Evolutionary conservation across 2,329 filamentous ascomycete species (phyloP).

Genomic region (Clarireedia hainanense): DNA sequence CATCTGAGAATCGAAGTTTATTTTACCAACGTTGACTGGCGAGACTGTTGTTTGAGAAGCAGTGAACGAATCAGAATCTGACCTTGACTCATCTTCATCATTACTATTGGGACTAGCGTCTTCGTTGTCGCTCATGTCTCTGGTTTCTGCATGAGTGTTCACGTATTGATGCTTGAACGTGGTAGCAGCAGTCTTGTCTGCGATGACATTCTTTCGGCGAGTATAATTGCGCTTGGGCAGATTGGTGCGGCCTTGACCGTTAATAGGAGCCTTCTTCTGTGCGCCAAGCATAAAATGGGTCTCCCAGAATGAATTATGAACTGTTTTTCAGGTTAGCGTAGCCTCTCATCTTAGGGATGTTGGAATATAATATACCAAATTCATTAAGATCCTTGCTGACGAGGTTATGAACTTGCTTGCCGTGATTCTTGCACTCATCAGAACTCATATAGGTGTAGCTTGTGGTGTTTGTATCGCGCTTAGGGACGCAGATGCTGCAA

Average conservation of each 20-base stretch:
- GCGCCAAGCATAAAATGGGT: neutral
- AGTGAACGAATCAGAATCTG: neutral
- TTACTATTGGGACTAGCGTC: neutral
- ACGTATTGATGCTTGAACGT: neutral
- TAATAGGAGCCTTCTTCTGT: neutral
- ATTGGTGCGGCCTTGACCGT: neutral
- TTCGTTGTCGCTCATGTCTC: neutral
- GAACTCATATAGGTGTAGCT: neutral
- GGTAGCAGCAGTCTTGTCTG: neutral
- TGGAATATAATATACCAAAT: neutral
- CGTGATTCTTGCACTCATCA: neutral
- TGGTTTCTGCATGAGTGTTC: neutral
- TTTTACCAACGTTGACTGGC: neutral
- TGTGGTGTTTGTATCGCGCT: neutral
- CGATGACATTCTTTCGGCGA: neutral
- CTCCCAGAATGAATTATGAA: neutral
- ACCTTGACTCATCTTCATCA: neutral
- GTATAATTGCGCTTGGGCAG: slow-evolving; percentile 2
- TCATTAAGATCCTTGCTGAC: neutral
- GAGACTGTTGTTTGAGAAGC: neutral
- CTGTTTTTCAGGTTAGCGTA: neutral
- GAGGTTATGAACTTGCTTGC: neutral
- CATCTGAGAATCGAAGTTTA: neutral
- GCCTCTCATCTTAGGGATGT: no score
- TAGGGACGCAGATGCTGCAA: neutral